These are phyloP conservation scores for Rhizophlyctis rosea DNA, from an alignment of 192 early-diverging fungal species.

Conservation along the genomic window DNA sequence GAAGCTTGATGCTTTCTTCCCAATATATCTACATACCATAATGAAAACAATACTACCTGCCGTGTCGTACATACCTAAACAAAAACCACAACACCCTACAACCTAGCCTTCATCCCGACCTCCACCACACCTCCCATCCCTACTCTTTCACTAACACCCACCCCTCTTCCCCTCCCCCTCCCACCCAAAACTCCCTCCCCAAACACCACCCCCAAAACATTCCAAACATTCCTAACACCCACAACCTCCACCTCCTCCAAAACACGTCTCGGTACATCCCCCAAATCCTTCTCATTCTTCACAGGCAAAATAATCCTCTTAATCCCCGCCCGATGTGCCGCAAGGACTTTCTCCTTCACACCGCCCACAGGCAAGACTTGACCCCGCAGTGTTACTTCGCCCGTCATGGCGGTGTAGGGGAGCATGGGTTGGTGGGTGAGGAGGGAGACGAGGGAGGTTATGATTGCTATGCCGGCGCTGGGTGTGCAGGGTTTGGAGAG, in stretches of 20 bases:
- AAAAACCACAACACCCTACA: too few species aligned
- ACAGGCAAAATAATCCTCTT: constrained; percentile 68
- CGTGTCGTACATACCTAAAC: too few species aligned
- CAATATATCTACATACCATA: too few species aligned
- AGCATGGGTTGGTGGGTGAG: constrained; percentile 55
- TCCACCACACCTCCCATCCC: too few species aligned
- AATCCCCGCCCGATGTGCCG: constrained; percentile 77
- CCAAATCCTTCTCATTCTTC: constrained; percentile 68
- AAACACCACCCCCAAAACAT: constrained; percentile 57
- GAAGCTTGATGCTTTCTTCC: too few species aligned
- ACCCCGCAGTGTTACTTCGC: constrained; percentile 81
- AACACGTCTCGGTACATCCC: constrained; percentile 68
- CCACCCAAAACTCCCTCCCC: too few species aligned
- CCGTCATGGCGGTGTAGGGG: constrained; percentile 70
- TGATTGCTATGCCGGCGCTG: constrained; percentile 66
- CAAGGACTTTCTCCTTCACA: constrained; percentile 83
- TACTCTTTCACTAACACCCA: too few species aligned
- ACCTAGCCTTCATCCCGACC: too few species aligned
- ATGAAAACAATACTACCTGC: too few species aligned
- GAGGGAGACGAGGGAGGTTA: constrained; percentile 76
- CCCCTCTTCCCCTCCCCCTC: too few species aligned
- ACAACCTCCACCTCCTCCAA: constrained; percentile 68
- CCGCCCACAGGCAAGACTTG: constrained; percentile 81
- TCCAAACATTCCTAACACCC: constrained; percentile 59
- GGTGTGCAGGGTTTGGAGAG: too few species aligned